phyloP scores from a whole-genome alignment of 2,329 filamentous ascomycete species.

The Monilinia aucupariae region DNA sequence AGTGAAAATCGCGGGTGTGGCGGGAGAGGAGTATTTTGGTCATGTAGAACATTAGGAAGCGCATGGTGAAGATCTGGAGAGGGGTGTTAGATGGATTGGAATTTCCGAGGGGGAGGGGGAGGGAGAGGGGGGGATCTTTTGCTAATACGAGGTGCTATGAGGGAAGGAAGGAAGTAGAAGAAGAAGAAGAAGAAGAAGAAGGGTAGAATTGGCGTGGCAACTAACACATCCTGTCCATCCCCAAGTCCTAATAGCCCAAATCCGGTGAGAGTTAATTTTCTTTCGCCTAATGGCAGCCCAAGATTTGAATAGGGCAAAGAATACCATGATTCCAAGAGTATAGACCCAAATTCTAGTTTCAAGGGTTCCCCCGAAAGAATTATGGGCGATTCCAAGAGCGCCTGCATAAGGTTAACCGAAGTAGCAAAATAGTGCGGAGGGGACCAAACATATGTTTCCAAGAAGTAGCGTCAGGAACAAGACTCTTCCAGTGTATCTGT shows the following conservation, averaged over 20 bases:
- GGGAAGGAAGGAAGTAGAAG: no score
- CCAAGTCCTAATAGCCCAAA: slow-evolving; percentile 15
- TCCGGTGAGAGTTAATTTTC: not conserved
- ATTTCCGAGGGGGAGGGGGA: no score
- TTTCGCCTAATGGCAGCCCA: slow-evolving; percentile 1
- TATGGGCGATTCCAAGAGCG: slow-evolving; percentile 3
- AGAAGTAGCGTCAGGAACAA: not conserved
- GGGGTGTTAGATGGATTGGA: not conserved
- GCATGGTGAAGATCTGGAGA: slow-evolving; percentile 3
- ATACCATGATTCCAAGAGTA: not conserved
- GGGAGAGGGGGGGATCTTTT: no score
- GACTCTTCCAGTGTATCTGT: not conserved
- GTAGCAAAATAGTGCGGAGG: not conserved
- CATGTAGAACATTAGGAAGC: not conserved
- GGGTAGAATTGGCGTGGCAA: not conserved
- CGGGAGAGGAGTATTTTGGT: not conserved
- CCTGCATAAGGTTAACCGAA: not conserved
- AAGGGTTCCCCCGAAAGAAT: slow-evolving; percentile 4
- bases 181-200: not conserved
- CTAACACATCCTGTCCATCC: slow-evolving; percentile 8
- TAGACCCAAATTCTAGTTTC: slow-evolving; percentile 10
- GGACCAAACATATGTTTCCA: slow-evolving; percentile 2
- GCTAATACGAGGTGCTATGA: not conserved
- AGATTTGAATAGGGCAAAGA: not conserved
- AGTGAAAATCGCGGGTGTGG: slow-evolving; percentile 1